Evolutionary conservation across 2,329 filamentous ascomycete genomes (phyloP).

Genomic region (Sphaerulina populicola): DNA sequence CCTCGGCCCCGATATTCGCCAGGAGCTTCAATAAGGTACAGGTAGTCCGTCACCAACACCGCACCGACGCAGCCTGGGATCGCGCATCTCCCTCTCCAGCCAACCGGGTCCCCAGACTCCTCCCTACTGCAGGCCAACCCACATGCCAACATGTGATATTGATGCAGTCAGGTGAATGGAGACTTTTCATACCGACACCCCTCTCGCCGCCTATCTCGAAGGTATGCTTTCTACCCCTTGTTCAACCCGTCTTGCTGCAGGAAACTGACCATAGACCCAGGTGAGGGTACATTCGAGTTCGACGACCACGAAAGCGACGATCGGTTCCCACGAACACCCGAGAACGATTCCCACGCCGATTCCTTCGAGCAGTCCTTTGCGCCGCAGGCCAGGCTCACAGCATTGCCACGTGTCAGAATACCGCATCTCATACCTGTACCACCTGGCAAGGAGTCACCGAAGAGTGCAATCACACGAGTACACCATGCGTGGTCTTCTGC

Average conservation of each 20-base stretch:
- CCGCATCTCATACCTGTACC: conserved; percentile 13
- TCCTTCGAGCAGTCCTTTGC: conserved; percentile 32
- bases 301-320: conserved; percentile 13
- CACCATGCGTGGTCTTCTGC: conserved; percentile 48
- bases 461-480: conserved; percentile 33
- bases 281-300: conserved; percentile 27
- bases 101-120: background rate
- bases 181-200: conserved; percentile 76
- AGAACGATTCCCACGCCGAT: conserved; percentile 5
- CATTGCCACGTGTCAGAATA: conserved; percentile 17
- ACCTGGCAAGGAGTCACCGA: conserved; percentile 6
- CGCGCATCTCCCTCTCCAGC: background rate
- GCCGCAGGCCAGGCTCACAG: conserved; percentile 13
- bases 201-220: conserved; percentile 81
- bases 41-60: background rate
- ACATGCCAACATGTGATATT: conserved; percentile 2
- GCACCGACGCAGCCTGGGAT: background rate
- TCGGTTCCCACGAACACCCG: conserved; percentile 1
- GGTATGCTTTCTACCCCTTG: conserved; percentile 47
- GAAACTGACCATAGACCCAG: conserved; percentile 16
- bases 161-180: conserved; percentile 55
- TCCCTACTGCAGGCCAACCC: background rate
- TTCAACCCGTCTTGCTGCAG: background rate
- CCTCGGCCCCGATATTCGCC: background rate
- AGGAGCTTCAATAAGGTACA: too few relatives aligned